Percentiles rank a stretch among this genome's conserved stretches.
Conservation (phyloP, 2,329 filamentous ascomycete genomes). For the Ophioceras dolichostomum region DNA sequence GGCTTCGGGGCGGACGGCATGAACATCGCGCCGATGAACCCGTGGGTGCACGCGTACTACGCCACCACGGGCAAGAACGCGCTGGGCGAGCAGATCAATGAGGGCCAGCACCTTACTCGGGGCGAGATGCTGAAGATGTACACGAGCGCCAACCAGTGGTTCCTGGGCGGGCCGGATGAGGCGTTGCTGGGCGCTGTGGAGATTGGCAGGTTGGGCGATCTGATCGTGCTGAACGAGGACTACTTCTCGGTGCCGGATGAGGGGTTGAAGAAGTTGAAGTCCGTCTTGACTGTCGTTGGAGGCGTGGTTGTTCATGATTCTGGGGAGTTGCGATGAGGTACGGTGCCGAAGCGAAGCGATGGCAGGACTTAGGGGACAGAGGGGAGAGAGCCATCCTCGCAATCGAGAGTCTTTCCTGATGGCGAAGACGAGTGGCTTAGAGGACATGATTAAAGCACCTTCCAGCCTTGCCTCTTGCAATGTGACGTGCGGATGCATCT, state of each 20-base stretch:
- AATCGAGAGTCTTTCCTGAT: too few relatives aligned
- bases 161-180: slow-evolving; percentile 15
- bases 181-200: slow-evolving; percentile 12
- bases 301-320: slow-evolving; percentile 12
- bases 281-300: slow-evolving; percentile 15
- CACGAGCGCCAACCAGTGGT: slow-evolving; percentile 15
- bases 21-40: slow-evolving; percentile 16
- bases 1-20: slow-evolving; percentile 16
- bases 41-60: slow-evolving; percentile 16
- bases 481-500: too few relatives aligned
- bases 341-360: too few relatives aligned
- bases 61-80: slow-evolving; percentile 16
- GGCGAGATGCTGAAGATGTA: slow-evolving; percentile 12
- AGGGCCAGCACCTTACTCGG: slow-evolving; percentile 12
- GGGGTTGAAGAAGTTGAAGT: slow-evolving; percentile 11
- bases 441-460: too few relatives aligned
- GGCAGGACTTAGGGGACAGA: too few relatives aligned
- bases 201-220: slow-evolving; percentile 13
- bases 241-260: slow-evolving; percentile 15
- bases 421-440: too few relatives aligned
- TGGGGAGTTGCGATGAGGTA: background rate
- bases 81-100: slow-evolving; percentile 12
- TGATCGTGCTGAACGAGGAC: slow-evolving; percentile 14
- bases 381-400: too few relatives aligned
- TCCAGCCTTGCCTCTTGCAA: too few relatives aligned